A percentile compares a stretch with the other conserved stretches of the same genome.
phyloP scores from a whole-genome alignment of 2,329 filamentous ascomycete species.

The Thielaviopsis ethacetica region DNA sequence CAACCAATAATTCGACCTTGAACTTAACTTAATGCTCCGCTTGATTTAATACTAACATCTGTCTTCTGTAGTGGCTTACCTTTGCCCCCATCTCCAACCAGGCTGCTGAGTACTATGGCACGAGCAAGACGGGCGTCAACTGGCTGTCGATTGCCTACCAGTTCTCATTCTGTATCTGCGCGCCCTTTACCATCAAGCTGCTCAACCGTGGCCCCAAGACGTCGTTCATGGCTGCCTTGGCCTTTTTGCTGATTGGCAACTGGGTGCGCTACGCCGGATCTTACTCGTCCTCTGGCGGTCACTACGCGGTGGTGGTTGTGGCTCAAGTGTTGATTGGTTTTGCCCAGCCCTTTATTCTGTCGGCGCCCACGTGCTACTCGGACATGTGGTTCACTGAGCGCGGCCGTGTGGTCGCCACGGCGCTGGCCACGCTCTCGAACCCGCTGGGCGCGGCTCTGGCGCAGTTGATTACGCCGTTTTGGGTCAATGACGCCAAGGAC shows the following conservation, averaged over 20 bases:
- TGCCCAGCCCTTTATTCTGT: conserved; percentile 80
- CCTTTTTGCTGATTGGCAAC: conserved; percentile 65
- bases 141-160: conserved; percentile 84
- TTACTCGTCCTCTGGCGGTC: conserved; percentile 33
- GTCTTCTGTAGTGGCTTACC: conserved; percentile 58
- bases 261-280: conserved; percentile 78
- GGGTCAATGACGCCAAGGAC: conserved; percentile 44
- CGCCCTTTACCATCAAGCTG: conserved; percentile 58
- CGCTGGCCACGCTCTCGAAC: conserved; percentile 70
- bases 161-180: conserved; percentile 62
- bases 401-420: conserved; percentile 76
- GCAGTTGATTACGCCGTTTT: conserved; percentile 70
- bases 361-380: conserved; percentile 77
- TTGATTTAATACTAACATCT: background rate
- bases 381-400: conserved; percentile 74
- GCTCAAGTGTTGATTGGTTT: conserved; percentile 83
- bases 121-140: conserved; percentile 64
- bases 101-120: conserved; percentile 58
- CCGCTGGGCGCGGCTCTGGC: conserved; percentile 79
- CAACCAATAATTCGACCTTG: too few species aligned
- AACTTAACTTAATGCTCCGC: too few species aligned
- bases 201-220: conserved; percentile 67
- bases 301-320: conserved; percentile 67
- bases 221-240: conserved; percentile 57
- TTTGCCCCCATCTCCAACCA: conserved; percentile 70